Percentiles rank a stretch among this genome's conserved stretches.
Conservation (phyloP, 164 flowering plant genomes). For the Magnolia sinica region DNA sequence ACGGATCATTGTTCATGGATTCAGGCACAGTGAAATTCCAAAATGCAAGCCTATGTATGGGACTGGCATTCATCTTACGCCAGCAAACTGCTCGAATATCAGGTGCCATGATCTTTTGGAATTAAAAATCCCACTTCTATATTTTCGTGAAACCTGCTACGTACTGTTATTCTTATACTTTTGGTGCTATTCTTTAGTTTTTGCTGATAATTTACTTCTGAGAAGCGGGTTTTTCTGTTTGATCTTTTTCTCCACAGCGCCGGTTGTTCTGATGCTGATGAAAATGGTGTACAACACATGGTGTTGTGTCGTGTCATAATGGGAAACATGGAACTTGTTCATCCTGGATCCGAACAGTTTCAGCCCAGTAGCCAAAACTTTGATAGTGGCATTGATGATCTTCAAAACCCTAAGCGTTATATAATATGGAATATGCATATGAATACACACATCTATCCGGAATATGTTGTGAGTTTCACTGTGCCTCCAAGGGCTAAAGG, state of each 20-base stretch:
- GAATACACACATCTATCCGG: slow-evolving; percentile 81
- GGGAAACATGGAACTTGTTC: slow-evolving; percentile 86
- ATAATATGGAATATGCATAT: slow-evolving; percentile 75
- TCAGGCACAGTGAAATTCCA: slow-evolving; percentile 41
- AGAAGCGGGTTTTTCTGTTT: slow-evolving; percentile 12
- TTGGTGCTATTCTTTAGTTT: neutral
- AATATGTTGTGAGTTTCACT: slow-evolving; percentile 82
- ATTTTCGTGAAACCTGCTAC: neutral
- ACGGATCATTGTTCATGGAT: slow-evolving; percentile 55
- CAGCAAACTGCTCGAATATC: slow-evolving; percentile 42
- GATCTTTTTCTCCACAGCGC: slow-evolving; percentile 53
- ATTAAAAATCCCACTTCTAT: neutral
- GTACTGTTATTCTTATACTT: neutral
- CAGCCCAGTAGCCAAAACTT: slow-evolving; percentile 66
- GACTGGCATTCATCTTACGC: slow-evolving; percentile 68
- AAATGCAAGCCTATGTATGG: slow-evolving; percentile 44
- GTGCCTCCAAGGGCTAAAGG: slow-evolving; percentile 53
- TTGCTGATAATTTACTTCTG: slow-evolving; percentile 10
- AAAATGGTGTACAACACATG: slow-evolving; percentile 73
- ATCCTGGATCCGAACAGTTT: slow-evolving; percentile 57
- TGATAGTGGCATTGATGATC: slow-evolving; percentile 86
- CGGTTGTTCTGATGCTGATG: slow-evolving; percentile 76
- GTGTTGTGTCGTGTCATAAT: slow-evolving; percentile 82
- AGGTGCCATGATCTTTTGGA: slow-evolving; percentile 40
- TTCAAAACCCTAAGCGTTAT: slow-evolving; percentile 52